These are phyloP conservation scores for Ruellia speciosa DNA, from an alignment of 305 asterid species.

Conservation along the genomic window DNA sequence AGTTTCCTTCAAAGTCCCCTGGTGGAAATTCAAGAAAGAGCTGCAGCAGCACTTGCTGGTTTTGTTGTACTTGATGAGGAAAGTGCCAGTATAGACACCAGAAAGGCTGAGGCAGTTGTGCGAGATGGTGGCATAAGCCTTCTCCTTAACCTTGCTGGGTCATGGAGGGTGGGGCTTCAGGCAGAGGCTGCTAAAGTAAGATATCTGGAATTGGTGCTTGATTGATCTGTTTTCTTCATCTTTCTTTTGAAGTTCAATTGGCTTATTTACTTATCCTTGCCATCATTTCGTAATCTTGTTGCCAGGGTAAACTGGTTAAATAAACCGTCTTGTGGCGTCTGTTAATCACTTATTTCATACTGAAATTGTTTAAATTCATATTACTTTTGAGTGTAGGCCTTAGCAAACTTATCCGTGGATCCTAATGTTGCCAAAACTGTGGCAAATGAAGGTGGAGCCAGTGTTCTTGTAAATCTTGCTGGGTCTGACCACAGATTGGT, in stretches of 20 bases:
- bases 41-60: constrained; percentile 82
- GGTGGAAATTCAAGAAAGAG: constrained; percentile 93
- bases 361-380: constrained; percentile 4
- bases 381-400: constrained; percentile 47
- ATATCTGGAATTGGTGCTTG: constrained; percentile 30
- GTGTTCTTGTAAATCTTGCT: constrained; percentile 57
- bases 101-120: constrained; percentile 83
- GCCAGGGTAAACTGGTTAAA: not conserved
- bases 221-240: constrained; percentile 2
- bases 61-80: constrained; percentile 87
- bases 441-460: constrained; percentile 87
- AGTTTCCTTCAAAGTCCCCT: constrained; percentile 66
- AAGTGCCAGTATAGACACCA: constrained; percentile 63
- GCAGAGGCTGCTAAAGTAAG: constrained; percentile 84
- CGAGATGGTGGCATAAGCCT: constrained; percentile 65
- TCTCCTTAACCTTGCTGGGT: constrained; percentile 68
- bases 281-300: constrained; percentile 3
- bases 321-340: not conserved
- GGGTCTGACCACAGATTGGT: constrained; percentile 74
- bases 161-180: constrained; percentile 90
- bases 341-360: constrained; percentile 14
- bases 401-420: constrained; percentile 83
- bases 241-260: not conserved
- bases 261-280: constrained; percentile 10
- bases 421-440: constrained; percentile 88